These are phyloP conservation scores for Tardiomyces blankii DNA, from an alignment of 1,139 yeast genomes.

Conservation along the genomic window DNA sequence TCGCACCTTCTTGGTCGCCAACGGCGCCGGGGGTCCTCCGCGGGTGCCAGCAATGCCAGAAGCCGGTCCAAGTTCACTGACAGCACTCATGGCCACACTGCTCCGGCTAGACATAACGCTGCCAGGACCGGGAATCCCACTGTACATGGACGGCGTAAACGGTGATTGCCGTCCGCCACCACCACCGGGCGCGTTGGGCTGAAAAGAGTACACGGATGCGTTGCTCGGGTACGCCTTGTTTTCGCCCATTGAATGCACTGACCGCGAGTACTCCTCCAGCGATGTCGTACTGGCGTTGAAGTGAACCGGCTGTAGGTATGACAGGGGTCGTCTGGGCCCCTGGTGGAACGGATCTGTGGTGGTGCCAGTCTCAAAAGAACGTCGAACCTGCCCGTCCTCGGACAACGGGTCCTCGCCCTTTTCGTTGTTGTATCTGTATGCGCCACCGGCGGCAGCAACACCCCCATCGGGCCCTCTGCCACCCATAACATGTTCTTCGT, in stretches of 20 bases:
- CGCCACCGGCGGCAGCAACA: background rate
- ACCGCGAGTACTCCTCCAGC: background rate
- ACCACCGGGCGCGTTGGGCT: background rate
- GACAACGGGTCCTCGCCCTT: background rate
- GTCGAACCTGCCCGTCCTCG: background rate
- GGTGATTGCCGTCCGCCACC: background rate
- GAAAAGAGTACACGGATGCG: background rate
- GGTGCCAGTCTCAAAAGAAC: background rate
- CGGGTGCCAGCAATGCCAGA: background rate
- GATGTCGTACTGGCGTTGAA: background rate
- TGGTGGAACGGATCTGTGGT: background rate
- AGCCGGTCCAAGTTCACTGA: too few relatives aligned
- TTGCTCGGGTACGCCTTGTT: background rate
- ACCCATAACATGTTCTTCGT: background rate
- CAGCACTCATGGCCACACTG: background rate
- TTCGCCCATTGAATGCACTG: background rate
- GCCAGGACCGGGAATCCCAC: background rate
- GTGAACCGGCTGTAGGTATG: background rate
- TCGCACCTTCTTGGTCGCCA: background rate
- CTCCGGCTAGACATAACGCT: background rate
- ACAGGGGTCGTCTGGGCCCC: background rate
- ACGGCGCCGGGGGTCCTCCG: background rate
- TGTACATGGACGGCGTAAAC: background rate
- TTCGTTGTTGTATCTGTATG: background rate
- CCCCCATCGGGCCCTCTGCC: too few relatives aligned